phyloP scores from a whole-genome alignment of 75 land plant species.

The Sequoia sempervirens region DNA sequence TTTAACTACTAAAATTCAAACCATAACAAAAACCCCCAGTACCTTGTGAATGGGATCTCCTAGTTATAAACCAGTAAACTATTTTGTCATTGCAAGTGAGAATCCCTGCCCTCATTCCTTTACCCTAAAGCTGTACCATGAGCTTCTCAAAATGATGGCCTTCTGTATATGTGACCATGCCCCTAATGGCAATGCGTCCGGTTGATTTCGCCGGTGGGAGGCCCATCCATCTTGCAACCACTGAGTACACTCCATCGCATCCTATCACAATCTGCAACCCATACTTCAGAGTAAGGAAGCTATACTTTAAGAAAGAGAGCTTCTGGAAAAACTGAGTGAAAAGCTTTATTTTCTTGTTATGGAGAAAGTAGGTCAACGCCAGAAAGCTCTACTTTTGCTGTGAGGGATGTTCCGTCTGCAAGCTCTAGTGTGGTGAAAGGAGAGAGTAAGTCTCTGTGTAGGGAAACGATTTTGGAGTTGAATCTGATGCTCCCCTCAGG shows the following conservation, averaged over 20 bases:
- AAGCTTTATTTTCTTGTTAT: background rate
- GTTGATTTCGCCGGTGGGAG: constrained; percentile 16
- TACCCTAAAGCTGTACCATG: constrained; percentile 21
- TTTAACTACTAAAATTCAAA: too few relatives aligned
- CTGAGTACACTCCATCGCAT: constrained; percentile 60
- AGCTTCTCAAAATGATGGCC: constrained; percentile 24
- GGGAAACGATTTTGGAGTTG: constrained; percentile 14
- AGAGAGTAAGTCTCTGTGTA: constrained; percentile 2
- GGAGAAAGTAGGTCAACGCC: background rate
- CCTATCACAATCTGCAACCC: constrained; percentile 38
- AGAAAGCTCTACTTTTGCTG: constrained; percentile 22
- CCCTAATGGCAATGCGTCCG: constrained; percentile 35
- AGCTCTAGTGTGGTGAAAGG: constrained; percentile 20
- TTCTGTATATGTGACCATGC: constrained; percentile 27
- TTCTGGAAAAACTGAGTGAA: too few relatives aligned
- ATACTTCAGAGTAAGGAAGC: too few relatives aligned
- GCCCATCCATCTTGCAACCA: constrained; percentile 48
- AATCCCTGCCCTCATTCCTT: constrained; percentile 31
- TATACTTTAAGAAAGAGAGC: too few relatives aligned
- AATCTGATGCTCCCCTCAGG: too few relatives aligned
- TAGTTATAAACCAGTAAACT: constrained; percentile 46
- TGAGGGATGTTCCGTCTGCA: constrained; percentile 20
- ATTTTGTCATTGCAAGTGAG: constrained; percentile 22
- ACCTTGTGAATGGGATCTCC: constrained; percentile 13
- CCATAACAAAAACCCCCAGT: too few relatives aligned